Base-by-base conservation (phyloP, 257 asterid species). In the Perilla frutescens region DNA sequence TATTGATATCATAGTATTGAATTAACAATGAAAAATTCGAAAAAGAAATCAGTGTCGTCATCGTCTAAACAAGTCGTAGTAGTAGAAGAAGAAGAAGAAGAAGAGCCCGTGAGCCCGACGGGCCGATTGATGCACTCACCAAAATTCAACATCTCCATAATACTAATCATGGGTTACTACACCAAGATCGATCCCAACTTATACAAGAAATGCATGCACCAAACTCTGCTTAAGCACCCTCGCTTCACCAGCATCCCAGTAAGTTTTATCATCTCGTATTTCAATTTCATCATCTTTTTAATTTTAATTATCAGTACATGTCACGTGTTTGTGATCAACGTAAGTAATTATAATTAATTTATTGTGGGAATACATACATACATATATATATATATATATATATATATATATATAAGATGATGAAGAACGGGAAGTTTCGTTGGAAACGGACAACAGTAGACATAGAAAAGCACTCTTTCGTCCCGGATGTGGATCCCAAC, bases 171-270 rank as follows among this genome's bases (percentile, higher is more conserved):
- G 32, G 91, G 87, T 11, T 84, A 59, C 7, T 64, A 11, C 14
- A 78, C 86, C 2, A 66, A 3, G 8, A 75, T 87, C 36, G 82
- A 84, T 3, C 55, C 72, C 7, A 34, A 13, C 3, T 70, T 77
- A 37, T 61, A 64, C 78, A 87, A 82, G 79, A 62, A 49, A 3
- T 65, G 68, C 9, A 3, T 79, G 0, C 51, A 50, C 6, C 81
- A 70, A 11, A 65, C 77, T 8, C 74, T 87, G 0, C 41, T 55
- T n/a, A 87, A 84, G 14, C 87, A 84, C 70, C 89, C 91, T 57
- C 91, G 91, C 14, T 87, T 84, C 74, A 71, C 80, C 0, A 76
- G 87, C 53, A 1, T 82, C 32, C 67, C 75, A 64, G 91, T 86
- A 79, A 5, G 80, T 69, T 26, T 9, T n/a, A n/a, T n/a, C 45